A percentile compares a stretch with the other conserved stretches of the same genome.
phyloP scores from a whole-genome alignment of 2,329 filamentous ascomycete genomes.

The Scleromitrula shiraiana region DNA sequence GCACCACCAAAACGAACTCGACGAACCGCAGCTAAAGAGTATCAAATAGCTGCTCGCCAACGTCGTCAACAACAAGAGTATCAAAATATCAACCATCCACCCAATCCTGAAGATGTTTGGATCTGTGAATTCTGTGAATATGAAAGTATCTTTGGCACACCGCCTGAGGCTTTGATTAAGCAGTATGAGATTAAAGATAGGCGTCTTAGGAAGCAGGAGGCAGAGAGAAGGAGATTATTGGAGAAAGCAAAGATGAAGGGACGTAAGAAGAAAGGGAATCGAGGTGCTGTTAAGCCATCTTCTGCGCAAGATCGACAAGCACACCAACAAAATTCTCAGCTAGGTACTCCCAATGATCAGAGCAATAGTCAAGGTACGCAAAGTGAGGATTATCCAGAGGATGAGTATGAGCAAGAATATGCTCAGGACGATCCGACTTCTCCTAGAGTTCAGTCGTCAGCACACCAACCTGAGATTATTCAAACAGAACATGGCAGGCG shows the following conservation, averaged over 20 bases:
- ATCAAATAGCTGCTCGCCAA: constrained; percentile 65
- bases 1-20: constrained; percentile 51
- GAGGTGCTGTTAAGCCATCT: constrained; percentile 33
- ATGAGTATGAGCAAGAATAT: constrained; percentile 42
- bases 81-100: constrained; percentile 67
- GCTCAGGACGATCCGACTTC: constrained; percentile 9
- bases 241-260: constrained; percentile 95
- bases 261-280: constrained; percentile 78
- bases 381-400: constrained; percentile 41
- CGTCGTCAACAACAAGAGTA: constrained; percentile 71
- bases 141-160: constrained; percentile 85
- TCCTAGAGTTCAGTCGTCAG: neutral
- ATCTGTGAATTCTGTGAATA: constrained; percentile 99
- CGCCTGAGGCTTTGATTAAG: constrained; percentile 75
- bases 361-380: constrained; percentile 33
- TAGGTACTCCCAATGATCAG: constrained; percentile 25
- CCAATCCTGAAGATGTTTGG: constrained; percentile 69
- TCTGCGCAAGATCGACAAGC: constrained; percentile 23
- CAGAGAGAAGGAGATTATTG: constrained; percentile 74
- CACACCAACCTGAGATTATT: neutral
- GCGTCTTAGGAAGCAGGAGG: constrained; percentile 71
- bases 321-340: constrained; percentile 31
- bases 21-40: constrained; percentile 61
- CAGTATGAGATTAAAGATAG: constrained; percentile 94
- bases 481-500: neutral